Base-by-base conservation (phyloP, 2,329 filamentous ascomycete genomes). In the Pseudopyricularia javanii region DNA sequence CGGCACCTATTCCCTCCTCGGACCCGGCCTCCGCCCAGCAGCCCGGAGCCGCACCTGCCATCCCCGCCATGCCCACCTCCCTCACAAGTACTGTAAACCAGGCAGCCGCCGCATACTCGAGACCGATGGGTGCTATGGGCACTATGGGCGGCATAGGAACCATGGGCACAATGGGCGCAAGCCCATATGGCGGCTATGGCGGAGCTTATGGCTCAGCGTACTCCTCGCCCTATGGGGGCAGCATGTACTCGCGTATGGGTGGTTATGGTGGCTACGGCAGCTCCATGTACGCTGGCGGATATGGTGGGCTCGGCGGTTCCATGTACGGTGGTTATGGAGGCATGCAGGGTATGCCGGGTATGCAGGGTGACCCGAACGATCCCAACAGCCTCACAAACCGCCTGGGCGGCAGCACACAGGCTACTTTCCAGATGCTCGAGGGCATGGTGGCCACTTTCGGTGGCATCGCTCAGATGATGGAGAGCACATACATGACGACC, bases 401-500 rank as follows among this genome's bases (percentile, higher is more conserved):
- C 52, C 96, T 97, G 74, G 88, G 84, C 65, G 91, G 95, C 68
- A 93, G 87, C 73, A 98, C 94, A 0, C 88, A 93, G 61, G 88
- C 91, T 11, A 98, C 93, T 0, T 98, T 98, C 65, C 93, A 97
- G 74, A 89, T 98, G 78, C 89, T 98, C 51, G 93, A 98, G 72
- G 93, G 91, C 60, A 87, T 98, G 54, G 93, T 98, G 14, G 88
- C 89, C 24, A 91, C 93, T 2, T 98, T 98, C 73, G 91, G 91
- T 20, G 93, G 94, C 0, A 97, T 98, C 65, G 89, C 94, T 12
- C 93, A 98, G 73, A 98, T 98, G 93, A 78, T 98, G 28, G 93
- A 98, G 71, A 97, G 93, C 74, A 97, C 93, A 11, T 98, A 96
- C 63, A 98, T 98, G 94, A 93, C 94, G 30, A 98, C 93, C 0